Evolutionary conservation across 345 rosid species (phyloP).

Genomic region (Cardamine occulta): DNA sequence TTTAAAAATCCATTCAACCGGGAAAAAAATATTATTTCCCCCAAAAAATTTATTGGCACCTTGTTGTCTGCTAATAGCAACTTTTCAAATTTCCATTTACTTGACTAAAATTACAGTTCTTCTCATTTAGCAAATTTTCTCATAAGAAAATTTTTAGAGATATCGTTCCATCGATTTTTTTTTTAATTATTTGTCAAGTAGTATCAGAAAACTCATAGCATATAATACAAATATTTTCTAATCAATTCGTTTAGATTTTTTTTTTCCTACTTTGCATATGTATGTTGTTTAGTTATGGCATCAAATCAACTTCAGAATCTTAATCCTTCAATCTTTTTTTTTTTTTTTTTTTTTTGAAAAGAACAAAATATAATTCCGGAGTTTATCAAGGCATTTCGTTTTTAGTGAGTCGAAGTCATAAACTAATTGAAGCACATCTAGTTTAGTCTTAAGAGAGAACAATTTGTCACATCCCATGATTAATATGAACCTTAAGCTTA

Average conservation of each 20-base stretch:
- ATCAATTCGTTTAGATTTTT: neutral
- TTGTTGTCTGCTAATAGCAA: neutral
- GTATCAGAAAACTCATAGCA: neutral
- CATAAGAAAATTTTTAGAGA: neutral
- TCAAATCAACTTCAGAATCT: neutral
- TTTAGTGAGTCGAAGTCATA: neutral
- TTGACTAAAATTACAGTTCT: neutral
- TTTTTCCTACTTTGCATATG: neutral
- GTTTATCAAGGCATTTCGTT: neutral
- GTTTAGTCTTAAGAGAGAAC: neutral
- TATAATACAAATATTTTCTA: neutral
- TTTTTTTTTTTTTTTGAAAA: neutral
- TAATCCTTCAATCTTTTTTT: neutral
- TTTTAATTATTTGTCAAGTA: too few relatives aligned
- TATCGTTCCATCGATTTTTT: too few relatives aligned
- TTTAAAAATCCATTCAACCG: too few relatives aligned
- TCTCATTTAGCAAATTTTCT: neutral
- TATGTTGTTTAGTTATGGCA: neutral
- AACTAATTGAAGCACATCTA: neutral
- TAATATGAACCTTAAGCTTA: neutral
- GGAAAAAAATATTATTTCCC: too few relatives aligned
- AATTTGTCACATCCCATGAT: neutral
- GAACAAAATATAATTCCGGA: neutral
- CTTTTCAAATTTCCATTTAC: neutral
- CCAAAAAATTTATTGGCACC: neutral